A percentile compares a stretch with the other conserved stretches of the same genome.
phyloP scores from a whole-genome alignment of 805 yeast genomes.

The Yarrowia sp. region DNA sequence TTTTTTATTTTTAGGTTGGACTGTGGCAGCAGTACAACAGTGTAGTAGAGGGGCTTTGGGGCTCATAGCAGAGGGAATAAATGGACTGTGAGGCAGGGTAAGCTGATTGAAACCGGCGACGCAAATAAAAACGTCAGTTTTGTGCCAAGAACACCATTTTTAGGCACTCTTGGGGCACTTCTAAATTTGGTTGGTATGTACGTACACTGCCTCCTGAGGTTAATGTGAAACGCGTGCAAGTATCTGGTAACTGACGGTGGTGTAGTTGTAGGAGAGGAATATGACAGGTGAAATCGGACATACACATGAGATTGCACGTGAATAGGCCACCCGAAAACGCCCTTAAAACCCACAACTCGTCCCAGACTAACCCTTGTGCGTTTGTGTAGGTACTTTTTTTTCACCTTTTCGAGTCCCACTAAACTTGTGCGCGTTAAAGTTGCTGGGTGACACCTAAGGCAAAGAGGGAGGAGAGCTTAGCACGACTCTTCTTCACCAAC shows the following conservation, averaged over 20 bases:
- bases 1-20: neutral
- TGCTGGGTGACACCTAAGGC: conserved; percentile 14
- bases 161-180: neutral
- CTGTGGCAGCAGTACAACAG: no score
- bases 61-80: no score
- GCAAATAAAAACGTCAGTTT: no score
- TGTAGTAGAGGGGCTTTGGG: no score
- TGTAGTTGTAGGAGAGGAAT: neutral
- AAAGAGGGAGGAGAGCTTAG: neutral
- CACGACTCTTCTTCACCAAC: neutral
- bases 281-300: neutral
- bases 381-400: no score
- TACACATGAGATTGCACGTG: no score
- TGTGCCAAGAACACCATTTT: neutral
- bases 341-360: no score
- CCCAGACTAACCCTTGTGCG: no score
- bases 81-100: no score
- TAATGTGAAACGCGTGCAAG: conserved; percentile 13
- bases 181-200: conserved; percentile 3
- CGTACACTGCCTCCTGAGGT: conserved; percentile 18
- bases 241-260: neutral
- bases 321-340: no score
- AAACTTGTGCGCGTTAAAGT: conserved; percentile 17
- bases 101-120: no score
- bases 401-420: neutral